A percentile compares a stretch with the other conserved stretches of the same genome.
Conservation (phyloP, 345 rosid genomes). For the Gossypium ekmanianum region DNA sequence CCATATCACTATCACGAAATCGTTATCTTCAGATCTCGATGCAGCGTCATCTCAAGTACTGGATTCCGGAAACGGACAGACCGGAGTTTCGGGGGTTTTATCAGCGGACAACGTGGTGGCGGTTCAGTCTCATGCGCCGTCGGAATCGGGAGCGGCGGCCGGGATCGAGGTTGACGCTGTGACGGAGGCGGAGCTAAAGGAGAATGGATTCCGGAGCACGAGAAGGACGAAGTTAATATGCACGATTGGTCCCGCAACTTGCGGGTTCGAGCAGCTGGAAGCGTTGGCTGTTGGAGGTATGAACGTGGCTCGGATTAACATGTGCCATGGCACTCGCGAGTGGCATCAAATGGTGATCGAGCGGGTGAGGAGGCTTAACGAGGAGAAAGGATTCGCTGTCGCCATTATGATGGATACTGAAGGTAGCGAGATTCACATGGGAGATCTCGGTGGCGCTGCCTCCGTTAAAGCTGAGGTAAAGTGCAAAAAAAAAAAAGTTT, state of each 20-base stretch:
- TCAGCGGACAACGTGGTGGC: not conserved
- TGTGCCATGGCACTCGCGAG: conserved; percentile 94
- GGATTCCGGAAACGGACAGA: conserved; percentile 54
- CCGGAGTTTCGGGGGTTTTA: conserved; percentile 9
- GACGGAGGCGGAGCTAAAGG: conserved; percentile 88
- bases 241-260: conserved; percentile 94
- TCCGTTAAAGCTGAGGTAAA: conserved; percentile 87
- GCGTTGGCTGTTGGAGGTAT: conserved; percentile 93
- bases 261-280: conserved; percentile 82
- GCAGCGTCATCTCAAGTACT: conserved; percentile 41
- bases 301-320: conserved; percentile 93
- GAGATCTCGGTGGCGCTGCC: conserved; percentile 89
- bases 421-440: conserved; percentile 99
- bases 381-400: conserved; percentile 93
- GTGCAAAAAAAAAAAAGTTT: too few relatives aligned
- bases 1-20: conserved; percentile 15
- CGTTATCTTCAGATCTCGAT: conserved; percentile 52
- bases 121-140: not conserved
- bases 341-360: conserved; percentile 86
- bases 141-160: conserved; percentile 19
- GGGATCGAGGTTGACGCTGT: conserved; percentile 83
- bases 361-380: conserved; percentile 77
- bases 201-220: conserved; percentile 98
- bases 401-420: conserved; percentile 99
- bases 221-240: conserved; percentile 92